Conservation (phyloP, 768 basidiomycete species). For the Russula abietina region DNA sequence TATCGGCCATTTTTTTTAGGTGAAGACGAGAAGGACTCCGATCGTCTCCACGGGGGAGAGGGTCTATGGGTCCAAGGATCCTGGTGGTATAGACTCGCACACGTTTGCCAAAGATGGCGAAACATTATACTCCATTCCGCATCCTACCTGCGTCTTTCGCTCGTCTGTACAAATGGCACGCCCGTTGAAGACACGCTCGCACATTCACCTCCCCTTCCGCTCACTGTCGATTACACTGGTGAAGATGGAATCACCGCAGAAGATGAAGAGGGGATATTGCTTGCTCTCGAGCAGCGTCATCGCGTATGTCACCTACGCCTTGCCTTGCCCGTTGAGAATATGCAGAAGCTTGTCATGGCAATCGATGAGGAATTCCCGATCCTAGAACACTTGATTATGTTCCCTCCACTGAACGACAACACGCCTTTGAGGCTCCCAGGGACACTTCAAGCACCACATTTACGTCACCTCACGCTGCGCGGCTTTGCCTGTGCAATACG, state of each 20-base stretch:
- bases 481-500: background rate
- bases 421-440: background rate
- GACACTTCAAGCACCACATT: background rate
- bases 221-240: background rate
- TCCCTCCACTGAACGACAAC: background rate
- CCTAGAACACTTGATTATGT: background rate
- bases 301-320: background rate
- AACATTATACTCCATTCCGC: background rate
- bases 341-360: background rate
- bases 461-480: background rate
- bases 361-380: background rate
- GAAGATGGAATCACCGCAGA: background rate
- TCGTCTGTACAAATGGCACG: background rate
- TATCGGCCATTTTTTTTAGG: background rate
- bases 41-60: background rate
- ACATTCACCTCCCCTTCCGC: background rate
- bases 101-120: background rate
- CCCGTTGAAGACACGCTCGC: background rate
- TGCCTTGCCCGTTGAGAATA: rapidly evolving
- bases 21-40: background rate
- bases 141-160: background rate
- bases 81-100: background rate
- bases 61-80: background rate
- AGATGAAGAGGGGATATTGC: background rate
- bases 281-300: background rate